Conservation (phyloP, 176 grass and related monocot species). For the Coix lacrymajobi region DNA sequence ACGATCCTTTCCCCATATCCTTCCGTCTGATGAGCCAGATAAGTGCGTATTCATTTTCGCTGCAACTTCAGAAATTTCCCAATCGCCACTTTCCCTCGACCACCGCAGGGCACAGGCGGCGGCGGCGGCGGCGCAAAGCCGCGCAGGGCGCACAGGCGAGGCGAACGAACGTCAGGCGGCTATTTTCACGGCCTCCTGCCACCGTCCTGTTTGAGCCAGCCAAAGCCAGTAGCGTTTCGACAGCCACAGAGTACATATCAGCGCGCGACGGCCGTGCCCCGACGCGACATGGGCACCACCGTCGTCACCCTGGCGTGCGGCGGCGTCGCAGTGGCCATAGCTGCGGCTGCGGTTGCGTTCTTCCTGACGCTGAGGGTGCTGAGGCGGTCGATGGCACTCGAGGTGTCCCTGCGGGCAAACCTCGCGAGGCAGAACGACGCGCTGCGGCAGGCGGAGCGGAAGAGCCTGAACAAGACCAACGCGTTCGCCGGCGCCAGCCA, state of each 20-base stretch:
- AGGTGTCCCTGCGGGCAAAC: slow-evolving; percentile 29
- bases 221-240: too few relatives aligned
- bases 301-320: neutral
- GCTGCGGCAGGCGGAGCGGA: slow-evolving; percentile 63
- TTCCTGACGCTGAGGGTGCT: neutral
- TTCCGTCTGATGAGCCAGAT: too few relatives aligned
- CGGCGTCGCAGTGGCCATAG: neutral
- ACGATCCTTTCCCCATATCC: too few relatives aligned
- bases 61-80: too few relatives aligned
- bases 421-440: slow-evolving; percentile 45
- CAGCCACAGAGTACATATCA: neutral
- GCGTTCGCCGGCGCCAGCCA: slow-evolving; percentile 65
- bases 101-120: too few relatives aligned
- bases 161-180: too few relatives aligned
- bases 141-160: too few relatives aligned
- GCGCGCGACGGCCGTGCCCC: neutral
- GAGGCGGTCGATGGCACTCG: neutral
- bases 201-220: too few relatives aligned
- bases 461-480: slow-evolving; percentile 72
- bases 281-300: neutral
- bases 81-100: too few relatives aligned
- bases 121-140: too few relatives aligned
- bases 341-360: neutral
- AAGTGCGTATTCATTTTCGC: too few relatives aligned
- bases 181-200: too few relatives aligned